Base-by-base conservation (phyloP, 2,329 filamentous ascomycete genomes). In the Botrytis byssoidea region DNA sequence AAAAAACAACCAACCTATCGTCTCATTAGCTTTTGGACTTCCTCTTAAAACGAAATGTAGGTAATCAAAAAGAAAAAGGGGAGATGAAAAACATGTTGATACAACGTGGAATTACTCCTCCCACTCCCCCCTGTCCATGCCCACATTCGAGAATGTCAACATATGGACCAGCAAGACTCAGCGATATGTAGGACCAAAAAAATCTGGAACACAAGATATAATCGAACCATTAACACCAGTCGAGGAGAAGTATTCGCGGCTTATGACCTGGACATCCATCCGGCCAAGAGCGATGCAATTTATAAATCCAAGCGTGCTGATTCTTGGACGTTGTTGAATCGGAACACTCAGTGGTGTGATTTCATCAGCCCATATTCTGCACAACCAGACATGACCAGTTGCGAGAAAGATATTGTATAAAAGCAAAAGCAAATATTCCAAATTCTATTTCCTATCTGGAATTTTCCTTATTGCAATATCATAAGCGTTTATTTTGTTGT, bases 341-440 rank as follows among this genome's bases (percentile, higher is more conserved):
- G 46, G 46, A 68, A 68, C 65, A 68, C 35, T 29, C 16, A 67
- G 46, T 68, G 65, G 46, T 55, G 65, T 68, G 65, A 68, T 68
- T 55, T 68, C 46, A 29, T 68, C 65, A 68, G 46, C 32, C 65
- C 46, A 68, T 55, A 68, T 22, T 40, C 25, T 55, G 44, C 46
- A 20, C 7, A 25, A 29, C 65, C 46, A 68, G 46, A 68, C n/a
- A 40, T 48, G 29, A 7, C 46, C 22, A 51, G 37, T 42, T 51
- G 14, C n/a, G 1, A 55, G 12, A 22, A 46, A 25, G 1, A 4
- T 14, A 40, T 40, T 20, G 1, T 68, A 67, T 67, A 40, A 67
- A 51, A 37, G n/a, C 9, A 3, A 29, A 29, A n/a, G 10, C 29
- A 42, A 55, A 22, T 18, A 67, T 18, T 1, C 14, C 8, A 37